Evolutionary conservation across 1,284 basidiomycete species (phyloP), one percentile per base, ranked within the genome.

Genomic region (Austroboletus niveus): DNA sequence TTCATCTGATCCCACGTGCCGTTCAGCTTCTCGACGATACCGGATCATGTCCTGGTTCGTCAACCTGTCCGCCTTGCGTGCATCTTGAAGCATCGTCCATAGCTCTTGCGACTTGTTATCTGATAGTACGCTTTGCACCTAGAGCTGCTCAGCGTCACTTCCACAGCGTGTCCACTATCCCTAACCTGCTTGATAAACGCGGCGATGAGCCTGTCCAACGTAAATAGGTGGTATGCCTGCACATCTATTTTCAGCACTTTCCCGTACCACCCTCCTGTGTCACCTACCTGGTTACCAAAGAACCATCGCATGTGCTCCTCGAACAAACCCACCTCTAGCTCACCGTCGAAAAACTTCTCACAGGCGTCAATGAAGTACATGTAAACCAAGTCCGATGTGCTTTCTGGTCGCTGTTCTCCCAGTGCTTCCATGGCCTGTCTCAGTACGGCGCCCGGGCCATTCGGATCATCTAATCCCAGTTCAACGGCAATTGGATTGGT

Each of bases 241-340:
- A 53, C 36, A 63, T 52, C 40, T 45, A 35, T 52, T 47, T 65
- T 73, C 53, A 55, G 54, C 51, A 45, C 17, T 8, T 17, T 43
- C 17, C 8, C n/a, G 11, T 5, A 17, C n/a, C 42, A 24, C 42
- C 4, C 42, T 57, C 51, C 51, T 57, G 20, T 8, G 24, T 40
- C 32, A 42, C 85, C 73, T 61, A 94, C 94, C 78, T 94, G 90
- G 58, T 87, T 95, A 32, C 94, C 92, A 75, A 96, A 98, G 80
- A 99, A 95, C 82, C 92, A 93, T 54, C 97, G 77, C 79, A 97
- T 85, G 61, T 93, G 91, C 68, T 99, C 96, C 69, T 99, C 97
- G 65, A 94, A 98, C 17, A 86, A 85, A 30, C 80, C 75, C 64
- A 89, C 89, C 70, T 98, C 96, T 56, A 98, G 78, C 65, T 98